phyloP scores from a whole-genome alignment of 2,329 filamentous ascomycete genomes.

The Furcasterigmium sp. region DNA sequence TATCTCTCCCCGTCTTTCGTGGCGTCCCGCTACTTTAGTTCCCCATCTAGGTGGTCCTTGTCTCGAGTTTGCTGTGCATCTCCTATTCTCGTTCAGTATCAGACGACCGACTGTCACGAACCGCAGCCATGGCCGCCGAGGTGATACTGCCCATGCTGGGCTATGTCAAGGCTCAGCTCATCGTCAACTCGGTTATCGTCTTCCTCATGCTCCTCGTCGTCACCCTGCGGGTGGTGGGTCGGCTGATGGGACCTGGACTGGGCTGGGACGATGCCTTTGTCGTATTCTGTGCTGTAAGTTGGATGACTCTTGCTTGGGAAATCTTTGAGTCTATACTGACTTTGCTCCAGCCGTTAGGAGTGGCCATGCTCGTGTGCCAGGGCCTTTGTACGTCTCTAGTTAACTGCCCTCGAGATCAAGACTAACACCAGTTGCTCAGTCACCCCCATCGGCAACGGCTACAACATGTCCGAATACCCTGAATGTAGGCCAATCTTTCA shows the following conservation, averaged over 20 bases:
- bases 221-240: constrained; percentile 18
- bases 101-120: too few relatives aligned
- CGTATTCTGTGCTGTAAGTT: constrained; percentile 11
- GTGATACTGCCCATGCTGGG: constrained; percentile 10
- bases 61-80: too few relatives aligned
- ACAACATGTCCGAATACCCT: constrained; percentile 18
- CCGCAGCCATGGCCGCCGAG: background rate
- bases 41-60: too few relatives aligned
- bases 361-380: constrained; percentile 1
- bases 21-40: too few relatives aligned
- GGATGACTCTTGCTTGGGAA: too few relatives aligned
- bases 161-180: constrained; percentile 21
- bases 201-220: constrained; percentile 21
- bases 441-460: constrained; percentile 15
- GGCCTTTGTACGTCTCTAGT: constrained; percentile 32
- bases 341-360: background rate
- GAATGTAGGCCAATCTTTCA: constrained; percentile 18
- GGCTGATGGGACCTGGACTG: constrained; percentile 23
- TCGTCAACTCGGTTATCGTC: constrained; percentile 23
- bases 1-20: too few relatives aligned
- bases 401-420: constrained; percentile 37
- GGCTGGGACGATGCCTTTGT: constrained; percentile 26
- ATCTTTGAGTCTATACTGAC: background rate
- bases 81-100: too few relatives aligned
- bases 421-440: constrained; percentile 26